phyloP scores from a whole-genome alignment of 441 rosid genomes.

The Gossypium schwendimanii region DNA sequence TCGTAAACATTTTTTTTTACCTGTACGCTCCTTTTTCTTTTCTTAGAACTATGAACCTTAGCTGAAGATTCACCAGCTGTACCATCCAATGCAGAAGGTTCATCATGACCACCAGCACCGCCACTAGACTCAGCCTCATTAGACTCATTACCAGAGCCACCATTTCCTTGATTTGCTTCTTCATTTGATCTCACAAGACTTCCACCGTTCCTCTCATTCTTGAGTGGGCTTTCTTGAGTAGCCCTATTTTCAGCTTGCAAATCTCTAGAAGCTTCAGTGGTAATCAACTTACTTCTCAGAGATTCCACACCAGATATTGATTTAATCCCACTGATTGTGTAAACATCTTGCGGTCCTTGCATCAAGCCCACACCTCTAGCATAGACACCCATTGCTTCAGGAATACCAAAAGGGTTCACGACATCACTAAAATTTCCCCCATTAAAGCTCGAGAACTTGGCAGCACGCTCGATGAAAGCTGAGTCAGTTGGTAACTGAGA shows the following conservation, averaged over 20 bases:
- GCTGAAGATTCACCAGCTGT: constrained; percentile 47
- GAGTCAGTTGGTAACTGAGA: constrained; percentile 88
- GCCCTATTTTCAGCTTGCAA: constrained; percentile 32
- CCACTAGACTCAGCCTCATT: constrained; percentile 83
- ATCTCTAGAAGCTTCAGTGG: constrained; percentile 47
- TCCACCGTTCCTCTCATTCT: constrained; percentile 40
- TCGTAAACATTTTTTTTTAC: constrained; percentile 26
- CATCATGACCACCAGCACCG: constrained; percentile 44
- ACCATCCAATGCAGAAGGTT: constrained; percentile 37
- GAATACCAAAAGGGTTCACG: constrained; percentile 53
- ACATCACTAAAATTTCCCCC: constrained; percentile 70
- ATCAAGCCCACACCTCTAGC: constrained; percentile 43
- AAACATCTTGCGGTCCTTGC: constrained; percentile 45
- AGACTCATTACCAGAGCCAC: constrained; percentile 69
- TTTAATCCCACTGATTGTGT: constrained; percentile 30
- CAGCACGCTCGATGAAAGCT: constrained; percentile 91
- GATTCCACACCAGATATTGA: constrained; percentile 36
- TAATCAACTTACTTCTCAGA: constrained; percentile 39
- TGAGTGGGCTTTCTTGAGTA: constrained; percentile 35
- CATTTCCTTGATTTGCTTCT: constrained; percentile 51
- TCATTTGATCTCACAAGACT: constrained; percentile 45
- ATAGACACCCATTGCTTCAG: constrained; percentile 53
- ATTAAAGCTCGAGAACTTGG: constrained; percentile 74
- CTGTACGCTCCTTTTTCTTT: constrained; percentile 71
- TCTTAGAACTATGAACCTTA: constrained; percentile 47